A percentile compares a stretch with the other conserved stretches of the same genome.
phyloP scores from a whole-genome alignment of 1,139 yeast genomes.

The Wickerhamiella infanticola region DNA sequence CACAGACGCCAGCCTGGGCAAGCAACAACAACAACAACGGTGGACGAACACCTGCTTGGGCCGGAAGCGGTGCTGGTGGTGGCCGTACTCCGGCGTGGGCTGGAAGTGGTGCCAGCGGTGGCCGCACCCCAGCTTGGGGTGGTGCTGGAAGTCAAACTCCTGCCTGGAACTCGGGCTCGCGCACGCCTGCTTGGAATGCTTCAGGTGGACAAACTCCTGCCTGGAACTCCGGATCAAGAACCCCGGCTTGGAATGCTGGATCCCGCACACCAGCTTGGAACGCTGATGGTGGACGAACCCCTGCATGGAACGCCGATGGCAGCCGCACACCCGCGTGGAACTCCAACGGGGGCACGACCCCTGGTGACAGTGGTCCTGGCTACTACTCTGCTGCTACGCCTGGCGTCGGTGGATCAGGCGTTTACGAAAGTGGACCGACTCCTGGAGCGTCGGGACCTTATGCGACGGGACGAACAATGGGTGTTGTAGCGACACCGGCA shows the following conservation, averaged over 20 bases:
- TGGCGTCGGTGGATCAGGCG: conserved; percentile 24
- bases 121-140: conserved; percentile 31
- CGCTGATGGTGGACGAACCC: conserved; percentile 16
- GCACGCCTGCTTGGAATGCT: conserved; percentile 16
- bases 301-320: conserved; percentile 21
- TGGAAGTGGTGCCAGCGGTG: conserved; percentile 22
- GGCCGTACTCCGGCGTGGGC: conserved; percentile 31
- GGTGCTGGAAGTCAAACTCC: conserved; percentile 30
- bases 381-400: conserved; percentile 32
- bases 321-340: conserved; percentile 23
- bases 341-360: conserved; percentile 19
- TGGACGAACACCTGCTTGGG: conserved; percentile 32
- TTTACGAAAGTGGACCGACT: conserved; percentile 26
- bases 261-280: conserved; percentile 21
- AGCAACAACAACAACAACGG: conserved; percentile 23
- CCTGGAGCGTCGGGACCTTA: conserved; percentile 15
- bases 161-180: conserved; percentile 27
- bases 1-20: conserved; percentile 24
- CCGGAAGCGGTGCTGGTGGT: conserved; percentile 17
- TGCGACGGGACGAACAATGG: conserved; percentile 29
- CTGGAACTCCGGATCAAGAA: conserved; percentile 23
- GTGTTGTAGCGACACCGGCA: conserved; percentile 27
- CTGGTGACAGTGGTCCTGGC: conserved; percentile 22
- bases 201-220: conserved; percentile 30
- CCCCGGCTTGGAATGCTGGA: conserved; percentile 16